Base-by-base conservation (phyloP, 2,329 filamentous ascomycete genomes). In the Fusarium buharicum region DNA sequence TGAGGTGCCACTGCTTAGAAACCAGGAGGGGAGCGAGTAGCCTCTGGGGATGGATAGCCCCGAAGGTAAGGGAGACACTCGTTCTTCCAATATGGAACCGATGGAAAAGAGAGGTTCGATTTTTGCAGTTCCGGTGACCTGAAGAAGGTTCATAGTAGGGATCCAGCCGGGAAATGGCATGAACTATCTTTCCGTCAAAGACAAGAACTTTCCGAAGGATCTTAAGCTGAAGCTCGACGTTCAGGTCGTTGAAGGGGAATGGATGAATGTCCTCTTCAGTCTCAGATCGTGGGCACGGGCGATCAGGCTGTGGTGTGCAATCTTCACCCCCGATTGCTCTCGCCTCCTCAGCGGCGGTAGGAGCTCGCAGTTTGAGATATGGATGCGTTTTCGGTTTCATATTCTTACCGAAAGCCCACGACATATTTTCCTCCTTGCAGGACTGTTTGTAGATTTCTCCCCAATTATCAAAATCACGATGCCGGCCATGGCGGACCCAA, bases 91-190 rank as follows among this genome's bases (percentile, higher is more conserved):
- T 70, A 22, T 80, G 77, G 39, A 84, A 82, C 1, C 76, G 71
- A 18, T 74, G 74, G 1, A 73, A 66, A 1, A 79, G 73, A 2
- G 70, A 64, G 1, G 51, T 9, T 10, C 33, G 24, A 1, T 31
- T 18, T 6, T 55, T 48, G 20, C 58, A 28, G 43, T 62, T 41
- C 8, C 5, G 6, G n/a, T 68, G 60, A 14, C 70, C 14, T 1
- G 66, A 57, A 0, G 36, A 6, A 6, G 73, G 75, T 1, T 65
- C 50, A 1, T 68, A 52, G 6, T 59, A 67, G 0, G 71, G 73
- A 28, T 84, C 81, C 0, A 84, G 70, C 0, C 82, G 73, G 1
- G 80, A 82, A 2, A 83, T 68, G 18, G 74, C 78, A 50, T 84
- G 81, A 4, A 84, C 59, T 0, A 76, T 41, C 1, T 72, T 24